Conservation (phyloP, 495 filamentous ascomycete genomes). For the Clohesyomyces aquaticus region DNA sequence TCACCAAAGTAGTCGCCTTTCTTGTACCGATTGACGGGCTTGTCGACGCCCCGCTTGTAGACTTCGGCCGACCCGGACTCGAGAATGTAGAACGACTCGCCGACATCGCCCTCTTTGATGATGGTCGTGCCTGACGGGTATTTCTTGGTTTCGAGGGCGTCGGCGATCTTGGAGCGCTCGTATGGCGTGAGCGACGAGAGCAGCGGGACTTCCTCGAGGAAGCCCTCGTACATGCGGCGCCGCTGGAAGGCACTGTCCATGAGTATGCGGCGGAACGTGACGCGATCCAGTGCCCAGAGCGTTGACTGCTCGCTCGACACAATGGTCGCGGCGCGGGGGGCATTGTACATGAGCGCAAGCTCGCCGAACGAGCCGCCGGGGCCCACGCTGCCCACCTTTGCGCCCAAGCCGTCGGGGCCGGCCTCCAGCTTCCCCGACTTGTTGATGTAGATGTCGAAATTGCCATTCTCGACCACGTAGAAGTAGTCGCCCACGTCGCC, state of each 20-base stretch:
- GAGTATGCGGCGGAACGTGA: slow-evolving; percentile 95
- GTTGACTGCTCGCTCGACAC: slow-evolving; percentile 80
- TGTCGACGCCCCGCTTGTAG: slow-evolving; percentile 65
- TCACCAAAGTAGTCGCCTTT: slow-evolving; percentile 99
- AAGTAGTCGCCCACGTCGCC: slow-evolving; percentile 97
- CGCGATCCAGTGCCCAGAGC: slow-evolving; percentile 90
- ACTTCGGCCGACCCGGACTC: slow-evolving; percentile 89
- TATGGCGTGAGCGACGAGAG: slow-evolving; percentile 82
- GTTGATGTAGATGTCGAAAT: slow-evolving; percentile 92
- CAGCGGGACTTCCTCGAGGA: slow-evolving; percentile 95
- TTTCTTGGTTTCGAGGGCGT: slow-evolving; percentile 89
- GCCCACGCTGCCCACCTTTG: slow-evolving; percentile 78
- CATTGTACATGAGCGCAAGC: slow-evolving; percentile 97
- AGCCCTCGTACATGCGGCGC: slow-evolving; percentile 93
- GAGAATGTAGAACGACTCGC: slow-evolving; percentile 89
- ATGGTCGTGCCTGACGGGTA: slow-evolving; percentile 79
- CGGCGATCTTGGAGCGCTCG: slow-evolving; percentile 94
- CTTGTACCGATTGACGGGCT: slow-evolving; percentile 73
- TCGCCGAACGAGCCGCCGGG: slow-evolving; percentile 97
- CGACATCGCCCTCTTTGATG: slow-evolving; percentile 89
- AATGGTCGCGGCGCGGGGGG: slow-evolving; percentile 94
- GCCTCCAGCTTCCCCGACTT: slow-evolving; percentile 68
- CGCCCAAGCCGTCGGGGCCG: slow-evolving; percentile 81
- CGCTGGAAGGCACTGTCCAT: slow-evolving; percentile 98
- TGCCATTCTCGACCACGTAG: slow-evolving; percentile 91